phyloP scores from a whole-genome alignment of 1,139 yeast species.

The Tardiomyces digboiensis region DNA sequence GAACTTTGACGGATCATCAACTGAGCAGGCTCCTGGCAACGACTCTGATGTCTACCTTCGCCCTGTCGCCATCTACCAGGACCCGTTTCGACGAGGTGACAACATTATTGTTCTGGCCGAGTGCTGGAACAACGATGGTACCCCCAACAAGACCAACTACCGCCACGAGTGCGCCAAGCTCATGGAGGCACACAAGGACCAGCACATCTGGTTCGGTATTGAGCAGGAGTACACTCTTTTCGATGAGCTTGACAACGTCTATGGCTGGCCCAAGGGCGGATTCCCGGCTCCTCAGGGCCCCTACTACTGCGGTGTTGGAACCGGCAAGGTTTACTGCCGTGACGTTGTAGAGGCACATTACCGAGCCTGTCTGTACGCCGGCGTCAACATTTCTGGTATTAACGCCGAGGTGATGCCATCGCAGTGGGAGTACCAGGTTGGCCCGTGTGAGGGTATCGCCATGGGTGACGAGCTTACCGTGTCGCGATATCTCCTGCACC shows the following conservation, averaged over 20 bases:
- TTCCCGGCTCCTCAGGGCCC: slow-evolving; percentile 99
- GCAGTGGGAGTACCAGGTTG: slow-evolving; percentile 99
- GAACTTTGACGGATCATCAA: slow-evolving; percentile 99
- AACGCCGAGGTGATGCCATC: slow-evolving; percentile 99
- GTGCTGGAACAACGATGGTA: slow-evolving; percentile 98
- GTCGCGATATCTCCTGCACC: slow-evolving; percentile 84
- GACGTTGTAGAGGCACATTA: slow-evolving; percentile 98
- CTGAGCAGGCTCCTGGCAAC: slow-evolving; percentile 98
- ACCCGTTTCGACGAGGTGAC: slow-evolving; percentile 97
- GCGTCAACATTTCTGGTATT: slow-evolving; percentile 86
- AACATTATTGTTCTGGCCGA: slow-evolving; percentile 91
- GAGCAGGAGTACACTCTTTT: slow-evolving; percentile 98
- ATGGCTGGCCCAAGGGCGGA: slow-evolving; percentile 99
- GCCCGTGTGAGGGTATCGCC: slow-evolving; percentile 89
- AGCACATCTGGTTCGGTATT: slow-evolving; percentile 93
- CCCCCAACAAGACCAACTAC: slow-evolving; percentile 97
- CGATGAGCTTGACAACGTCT: slow-evolving; percentile 81
- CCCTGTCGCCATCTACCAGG: slow-evolving; percentile 90
- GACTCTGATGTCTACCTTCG: slow-evolving; percentile 92
- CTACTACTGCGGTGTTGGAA: slow-evolving; percentile 99
- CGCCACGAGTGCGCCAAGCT: slow-evolving; percentile 96
- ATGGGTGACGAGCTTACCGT: slow-evolving; percentile 99
- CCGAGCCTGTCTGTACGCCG: slow-evolving; percentile 94
- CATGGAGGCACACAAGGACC: slow-evolving; percentile 84
- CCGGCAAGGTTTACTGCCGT: slow-evolving; percentile 97